phyloP scores from a whole-genome alignment of 1,284 basidiomycete species.

The Porogramme epimiltina region DNA sequence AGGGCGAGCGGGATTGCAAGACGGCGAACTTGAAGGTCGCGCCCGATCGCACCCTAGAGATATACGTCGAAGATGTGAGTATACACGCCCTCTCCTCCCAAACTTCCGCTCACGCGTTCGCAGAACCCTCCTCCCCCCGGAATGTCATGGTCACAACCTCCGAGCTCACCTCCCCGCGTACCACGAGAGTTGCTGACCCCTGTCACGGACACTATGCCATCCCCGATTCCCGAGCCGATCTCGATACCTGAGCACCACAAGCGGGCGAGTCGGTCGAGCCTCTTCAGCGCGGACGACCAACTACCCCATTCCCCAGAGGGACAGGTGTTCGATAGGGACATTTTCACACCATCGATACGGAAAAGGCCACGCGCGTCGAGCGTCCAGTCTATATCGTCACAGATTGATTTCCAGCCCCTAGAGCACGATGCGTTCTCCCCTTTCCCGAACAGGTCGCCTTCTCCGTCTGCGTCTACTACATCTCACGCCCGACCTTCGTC shows the following conservation, averaged over 20 bases:
- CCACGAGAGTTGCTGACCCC: slow-evolving; percentile 16
- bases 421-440: slow-evolving; percentile 1
- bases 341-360: not conserved
- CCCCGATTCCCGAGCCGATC: slow-evolving; percentile 6
- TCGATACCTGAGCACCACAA: slow-evolving; percentile 1
- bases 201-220: slow-evolving; percentile 20
- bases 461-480: not conserved
- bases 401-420: slow-evolving; percentile 2
- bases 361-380: slow-evolving; percentile 17
- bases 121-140: not conserved
- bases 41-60: slow-evolving; percentile 32
- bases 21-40: slow-evolving; percentile 36
- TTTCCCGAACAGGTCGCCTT: not conserved
- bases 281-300: slow-evolving; percentile 14
- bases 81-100: not conserved
- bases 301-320: slow-evolving; percentile 3
- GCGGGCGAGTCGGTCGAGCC: slow-evolving; percentile 13
- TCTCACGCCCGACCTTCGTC: not conserved
- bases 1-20: slow-evolving; percentile 34
- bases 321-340: slow-evolving; percentile 2
- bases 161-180: slow-evolving; percentile 6
- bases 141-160: not conserved
- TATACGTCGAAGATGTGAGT: slow-evolving; percentile 36
- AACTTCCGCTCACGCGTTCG: not conserved
- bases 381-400: slow-evolving; percentile 13